Conservation (phyloP, 257 asterid species). For the Plantago major region DNA sequence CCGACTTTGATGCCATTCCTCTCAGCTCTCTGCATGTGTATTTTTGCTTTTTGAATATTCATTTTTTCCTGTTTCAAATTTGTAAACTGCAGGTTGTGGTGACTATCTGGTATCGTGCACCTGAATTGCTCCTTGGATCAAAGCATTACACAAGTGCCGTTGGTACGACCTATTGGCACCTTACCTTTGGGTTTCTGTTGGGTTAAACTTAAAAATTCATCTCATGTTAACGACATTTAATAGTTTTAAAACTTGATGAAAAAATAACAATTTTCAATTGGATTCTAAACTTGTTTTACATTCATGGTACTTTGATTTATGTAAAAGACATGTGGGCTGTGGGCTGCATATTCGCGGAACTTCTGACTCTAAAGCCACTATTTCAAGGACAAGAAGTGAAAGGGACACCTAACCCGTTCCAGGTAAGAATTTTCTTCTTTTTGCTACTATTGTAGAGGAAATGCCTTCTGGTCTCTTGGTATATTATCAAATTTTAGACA, state of each 20-base stretch:
- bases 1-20: neutral
- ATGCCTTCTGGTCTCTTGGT: too few relatives aligned
- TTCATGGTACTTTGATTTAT: conserved; percentile 23
- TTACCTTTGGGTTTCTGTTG: conserved; percentile 12
- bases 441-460: conserved; percentile 11
- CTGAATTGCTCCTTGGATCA: conserved; percentile 95
- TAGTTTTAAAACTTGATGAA: too few relatives aligned
- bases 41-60: conserved; percentile 12
- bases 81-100: conserved; percentile 79
- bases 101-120: conserved; percentile 99
- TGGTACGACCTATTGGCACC: conserved; percentile 45
- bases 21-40: conserved; percentile 1
- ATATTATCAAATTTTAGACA: too few relatives aligned
- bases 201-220: too few relatives aligned
- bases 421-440: conserved; percentile 42
- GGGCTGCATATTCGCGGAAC: conserved; percentile 99
- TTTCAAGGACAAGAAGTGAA: conserved; percentile 99
- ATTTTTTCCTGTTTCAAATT: conserved; percentile 9
- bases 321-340: conserved; percentile 96
- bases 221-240: too few relatives aligned
- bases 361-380: conserved; percentile 89
- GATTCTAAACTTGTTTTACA: neutral
- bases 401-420: conserved; percentile 93
- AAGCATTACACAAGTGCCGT: conserved; percentile 98
- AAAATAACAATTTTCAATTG: too few relatives aligned